Base-by-base conservation (phyloP, 495 filamentous ascomycete genomes). In the Bombardia bombarda region DNA sequence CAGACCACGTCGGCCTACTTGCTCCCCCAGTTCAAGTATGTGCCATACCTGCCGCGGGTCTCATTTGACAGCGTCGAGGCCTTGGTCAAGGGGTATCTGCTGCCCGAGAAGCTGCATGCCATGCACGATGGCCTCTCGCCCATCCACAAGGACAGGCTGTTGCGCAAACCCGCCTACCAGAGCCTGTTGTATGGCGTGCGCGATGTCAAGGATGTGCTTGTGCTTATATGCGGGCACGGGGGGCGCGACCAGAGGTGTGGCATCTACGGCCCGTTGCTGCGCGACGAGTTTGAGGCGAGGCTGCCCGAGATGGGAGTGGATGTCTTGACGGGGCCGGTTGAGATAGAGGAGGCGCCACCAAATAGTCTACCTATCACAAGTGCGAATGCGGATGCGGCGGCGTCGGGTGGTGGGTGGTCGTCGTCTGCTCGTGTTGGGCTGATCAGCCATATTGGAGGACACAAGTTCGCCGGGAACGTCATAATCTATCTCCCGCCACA, bases 401-500 rank as follows among this genome's bases (percentile, higher is more conserved):
- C 34, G 16, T 45, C 32, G 18, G 46, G 28, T 16, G 31, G 33
- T 16, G 43, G 36, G 30, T 43, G 36, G 34, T 63, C 68, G 38
- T 49, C 38, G 14, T 64, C 67, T 35, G 76, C 74, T 3, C 70
- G 79, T 47, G 74, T 95, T 5, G 87, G 78, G 1, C 58, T 84
- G 35, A 87, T 90, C 44, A 90, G 84, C 57, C 90, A 97, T 66
- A 77, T 97, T 41, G 87, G 88, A 1, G 90, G 90, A 1, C 90
- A 96, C 52, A 92, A 92, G 49, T 95, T 83, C 55, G 90, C 90
- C 0, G 90, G 90, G 3, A 97, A 97, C 66, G 80, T 95, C 12
- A 88, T 96, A 37, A 64, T 96, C 1, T 97, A 95, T 59, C 65
- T 95, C 3, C 90, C 90, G 3, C 82, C 80, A 3, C 44, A 46